Evolutionary conservation across 2,329 filamentous ascomycete species (phyloP), one percentile per base, ranked within the genome.

Genomic region (Penicillium sp.): DNA sequence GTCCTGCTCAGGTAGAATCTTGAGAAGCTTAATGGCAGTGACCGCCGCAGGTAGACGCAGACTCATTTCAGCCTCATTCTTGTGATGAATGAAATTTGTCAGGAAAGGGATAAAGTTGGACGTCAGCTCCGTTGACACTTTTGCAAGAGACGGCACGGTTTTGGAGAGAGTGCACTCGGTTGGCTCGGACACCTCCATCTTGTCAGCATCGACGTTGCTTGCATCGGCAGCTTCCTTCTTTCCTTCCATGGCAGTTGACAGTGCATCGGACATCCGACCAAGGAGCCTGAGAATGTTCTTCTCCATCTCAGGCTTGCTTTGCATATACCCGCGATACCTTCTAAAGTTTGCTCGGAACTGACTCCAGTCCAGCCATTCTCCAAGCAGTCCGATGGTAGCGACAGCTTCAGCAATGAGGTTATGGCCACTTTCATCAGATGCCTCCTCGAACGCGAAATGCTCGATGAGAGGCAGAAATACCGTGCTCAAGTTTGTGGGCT

Each of bases 51-150:
- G 89, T 22, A 95, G 83, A 61, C 92, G 85, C 35, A 92, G 78
- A 66, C 89, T 95, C 62, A 98, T 90, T 33, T 88, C 89, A 1
- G 87, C 82, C 60, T 98, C 92, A 47, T 96, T 86, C 62, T 95
- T 96, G 54, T 94, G 82, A 54, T 95, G 89, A 17, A 96, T 76
- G 58, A 95, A 92, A 30, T 80, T 77, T n/a, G 82, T 75, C 20
- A 98, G 68, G 12, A 84, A 77, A 0, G 90, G 87, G 25, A 95
- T 68, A 52, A 95, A 84, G 45, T 81, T 80, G 13, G 78, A 76
- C 27, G 77, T 75, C 35, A 96, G 71, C 50, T 95, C 87, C 1
- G 76, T 73, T 11, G 76, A 71, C 22, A 94, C 71, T 59, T 86
- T 86, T 7, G 78, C 68, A 43, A 75, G 64, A 22, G 74, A 72